Conservation (phyloP, 805 yeast species). For the Torulaspora gathmanii region DNA sequence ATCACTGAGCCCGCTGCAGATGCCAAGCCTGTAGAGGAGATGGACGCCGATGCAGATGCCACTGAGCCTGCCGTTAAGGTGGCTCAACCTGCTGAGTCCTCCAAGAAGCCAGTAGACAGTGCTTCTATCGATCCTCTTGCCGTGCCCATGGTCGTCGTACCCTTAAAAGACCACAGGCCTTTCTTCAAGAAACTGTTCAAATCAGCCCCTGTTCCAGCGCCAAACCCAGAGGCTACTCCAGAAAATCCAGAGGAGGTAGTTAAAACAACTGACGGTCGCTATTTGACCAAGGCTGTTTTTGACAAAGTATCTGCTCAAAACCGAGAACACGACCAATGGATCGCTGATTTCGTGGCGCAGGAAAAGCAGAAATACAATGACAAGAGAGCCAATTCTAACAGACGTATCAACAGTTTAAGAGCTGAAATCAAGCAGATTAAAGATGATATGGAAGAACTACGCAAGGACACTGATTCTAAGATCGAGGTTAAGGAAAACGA, state of each 20-base stretch:
- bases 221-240: conserved; percentile 29
- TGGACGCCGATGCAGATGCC: neutral
- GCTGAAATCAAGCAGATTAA: conserved; percentile 22
- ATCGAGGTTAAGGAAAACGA: conserved; percentile 26
- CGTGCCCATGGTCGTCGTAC: conserved; percentile 20
- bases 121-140: conserved; percentile 10
- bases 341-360: conserved; percentile 15
- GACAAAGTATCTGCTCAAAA: conserved; percentile 28
- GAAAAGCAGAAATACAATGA: conserved; percentile 19
- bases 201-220: conserved; percentile 1
- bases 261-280: conserved; percentile 24
- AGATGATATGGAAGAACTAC: conserved; percentile 22
- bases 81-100: neutral
- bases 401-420: conserved; percentile 19
- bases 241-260: conserved; percentile 31
- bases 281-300: conserved; percentile 30
- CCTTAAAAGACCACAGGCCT: conserved; percentile 6
- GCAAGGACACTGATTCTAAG: conserved; percentile 23
- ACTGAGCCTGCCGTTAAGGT: neutral
- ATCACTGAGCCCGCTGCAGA: neutral
- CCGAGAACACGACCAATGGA: conserved; percentile 19
- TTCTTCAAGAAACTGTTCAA: conserved; percentile 6
- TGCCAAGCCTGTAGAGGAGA: neutral
- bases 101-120: no score
- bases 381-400: conserved; percentile 22